Evolutionary conservation across 2,329 filamentous ascomycete genomes (phyloP), one percentile per base, ranked within the genome.

Genomic region (Phyllosticta capitalensis): DNA sequence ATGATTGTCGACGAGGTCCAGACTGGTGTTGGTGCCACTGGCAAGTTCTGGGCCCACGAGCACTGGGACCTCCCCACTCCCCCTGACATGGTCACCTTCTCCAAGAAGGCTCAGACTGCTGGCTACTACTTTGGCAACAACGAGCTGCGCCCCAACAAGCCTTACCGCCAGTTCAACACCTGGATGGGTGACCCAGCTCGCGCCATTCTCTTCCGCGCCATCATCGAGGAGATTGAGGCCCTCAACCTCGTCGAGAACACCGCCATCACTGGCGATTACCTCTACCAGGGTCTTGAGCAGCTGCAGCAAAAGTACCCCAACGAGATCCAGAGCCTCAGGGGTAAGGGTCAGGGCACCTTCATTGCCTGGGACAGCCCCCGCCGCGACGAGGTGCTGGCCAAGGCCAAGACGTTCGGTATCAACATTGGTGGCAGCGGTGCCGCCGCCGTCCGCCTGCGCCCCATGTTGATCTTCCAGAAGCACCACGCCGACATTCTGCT

Each of bases 11-110:
- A 96, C 72, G 91, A 96, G 77, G 91, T 96, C 10, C 91, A 96
- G 78, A 96, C 91, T 6, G 92, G 91, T 71, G 87, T 96, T 24
- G 92, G 92, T 67, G 90, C 92, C 48, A 96, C 91, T 0, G 91
- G 91, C 67, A 91, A 89, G 74, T 95, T 96, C 84, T 96, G 91
- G 91, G 91, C 92, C 9, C 92, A 96, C 78, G 90, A 96, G 68
- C 92, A 96, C 84, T 96, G 91, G 91, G 82, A 88, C 73, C 82
- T 96, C 51, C 70, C 81, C 55, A 78, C 84, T 38, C 89, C 91
- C 9, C 91, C 91, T 0, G 91, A 96, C 78, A 94, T 96, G 80
- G 91, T 96, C 52, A 96, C 91, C 61, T 96, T 96, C 78, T 89
- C 85, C 70, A 96, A 96, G 81, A 96, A 96, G 81, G 92, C 91